Conservation (phyloP, 1,139 yeast genomes). For the Geotrichum aggregatum region DNA sequence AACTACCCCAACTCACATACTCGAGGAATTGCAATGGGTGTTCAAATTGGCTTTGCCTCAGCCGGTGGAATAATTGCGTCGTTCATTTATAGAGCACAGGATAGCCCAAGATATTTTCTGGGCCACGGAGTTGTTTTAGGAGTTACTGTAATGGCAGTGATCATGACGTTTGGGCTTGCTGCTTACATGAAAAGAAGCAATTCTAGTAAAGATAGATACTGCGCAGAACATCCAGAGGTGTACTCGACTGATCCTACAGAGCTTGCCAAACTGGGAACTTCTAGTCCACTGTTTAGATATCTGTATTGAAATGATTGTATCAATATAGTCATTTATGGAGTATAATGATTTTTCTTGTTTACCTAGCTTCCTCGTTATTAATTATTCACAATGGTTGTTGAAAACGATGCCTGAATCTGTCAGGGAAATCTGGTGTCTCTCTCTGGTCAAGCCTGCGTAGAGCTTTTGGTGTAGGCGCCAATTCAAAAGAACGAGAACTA, state of each 20-base stretch:
- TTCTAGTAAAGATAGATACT: conserved; percentile 13
- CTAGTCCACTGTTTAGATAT: conserved; percentile 17
- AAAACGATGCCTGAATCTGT: too few species aligned
- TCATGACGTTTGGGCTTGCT: conserved; percentile 8
- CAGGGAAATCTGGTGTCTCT: too few species aligned
- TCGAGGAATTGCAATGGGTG: conserved; percentile 19
- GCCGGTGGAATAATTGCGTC: conserved; percentile 42
- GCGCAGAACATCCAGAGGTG: conserved; percentile 15
- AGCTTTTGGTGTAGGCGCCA: too few species aligned
- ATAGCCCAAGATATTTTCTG: conserved; percentile 16
- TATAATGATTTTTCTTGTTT: background rate
- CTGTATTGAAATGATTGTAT: background rate
- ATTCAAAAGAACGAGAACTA: too few species aligned
- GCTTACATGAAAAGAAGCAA: conserved; percentile 6
- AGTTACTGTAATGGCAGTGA: background rate
- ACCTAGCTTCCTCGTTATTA: too few species aligned
- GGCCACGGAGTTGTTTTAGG: conserved; percentile 17
- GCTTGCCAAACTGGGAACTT: conserved; percentile 12
- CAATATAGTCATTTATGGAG: too few species aligned
- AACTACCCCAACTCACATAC: conserved; percentile 12
- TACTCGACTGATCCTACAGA: conserved; percentile 9
- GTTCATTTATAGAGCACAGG: conserved; percentile 36
- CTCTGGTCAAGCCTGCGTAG: too few species aligned
- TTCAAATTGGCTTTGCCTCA: conserved; percentile 19
- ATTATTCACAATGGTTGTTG: too few species aligned